A percentile compares a stretch with the other conserved stretches of the same genome.
Conservation (phyloP, 2,329 filamentous ascomycete species). For the Talaromyces rugulosus region DNA sequence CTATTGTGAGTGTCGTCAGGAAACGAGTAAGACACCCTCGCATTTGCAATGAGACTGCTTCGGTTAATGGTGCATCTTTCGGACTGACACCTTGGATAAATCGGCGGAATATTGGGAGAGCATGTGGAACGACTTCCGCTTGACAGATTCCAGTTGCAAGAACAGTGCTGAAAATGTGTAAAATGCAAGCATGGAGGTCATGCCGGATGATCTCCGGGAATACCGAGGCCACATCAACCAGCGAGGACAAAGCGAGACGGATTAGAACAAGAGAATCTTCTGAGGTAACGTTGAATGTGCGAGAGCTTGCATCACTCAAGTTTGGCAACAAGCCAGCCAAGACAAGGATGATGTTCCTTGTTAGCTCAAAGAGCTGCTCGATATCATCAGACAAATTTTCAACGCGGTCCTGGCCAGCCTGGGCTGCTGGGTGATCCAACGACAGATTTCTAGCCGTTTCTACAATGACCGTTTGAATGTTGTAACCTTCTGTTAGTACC, state of each 20-base stretch:
- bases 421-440: slow-evolving; percentile 84
- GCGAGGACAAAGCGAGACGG: slow-evolving; percentile 72
- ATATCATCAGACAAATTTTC: slow-evolving; percentile 93
- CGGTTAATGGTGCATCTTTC: slow-evolving; percentile 25
- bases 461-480: slow-evolving; percentile 88
- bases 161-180: slow-evolving; percentile 94
- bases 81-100: slow-evolving; percentile 74
- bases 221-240: slow-evolving; percentile 91
- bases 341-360: slow-evolving; percentile 90
- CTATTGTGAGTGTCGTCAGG: slow-evolving; percentile 60
- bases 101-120: slow-evolving; percentile 84
- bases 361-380: slow-evolving; percentile 95
- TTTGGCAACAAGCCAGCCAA: slow-evolving; percentile 84
- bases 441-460: slow-evolving; percentile 89
- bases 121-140: slow-evolving; percentile 80
- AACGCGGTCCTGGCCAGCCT: slow-evolving; percentile 60
- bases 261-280: slow-evolving; percentile 83
- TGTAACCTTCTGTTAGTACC: slow-evolving; percentile 82
- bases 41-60: slow-evolving; percentile 63
- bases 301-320: slow-evolving; percentile 49
- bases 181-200: slow-evolving; percentile 90
- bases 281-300: slow-evolving; percentile 66
- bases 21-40: slow-evolving; percentile 80
- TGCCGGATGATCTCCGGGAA: slow-evolving; percentile 96
- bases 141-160: slow-evolving; percentile 85